Base-by-base conservation (phyloP, 2,329 filamentous ascomycete species). In the Colletotrichum tanaceti region DNA sequence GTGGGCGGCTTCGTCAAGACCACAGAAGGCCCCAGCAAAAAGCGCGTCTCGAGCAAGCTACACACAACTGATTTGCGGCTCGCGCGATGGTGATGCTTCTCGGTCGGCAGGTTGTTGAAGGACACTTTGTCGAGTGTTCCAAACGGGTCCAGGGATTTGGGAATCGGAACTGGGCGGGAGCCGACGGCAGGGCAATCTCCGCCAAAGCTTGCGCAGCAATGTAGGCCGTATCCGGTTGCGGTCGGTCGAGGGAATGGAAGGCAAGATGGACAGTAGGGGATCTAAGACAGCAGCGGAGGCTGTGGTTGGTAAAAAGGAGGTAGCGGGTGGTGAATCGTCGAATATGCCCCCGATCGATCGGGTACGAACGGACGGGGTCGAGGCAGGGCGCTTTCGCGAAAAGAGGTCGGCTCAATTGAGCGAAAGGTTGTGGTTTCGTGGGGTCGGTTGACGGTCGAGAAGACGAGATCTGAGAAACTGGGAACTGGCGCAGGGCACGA, bases 381-480 rank as follows among this genome's bases (percentile, higher is more conserved):
- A 61, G 62, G 24, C 35, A 54, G 39, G 61, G 54, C 39, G 50
- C 32, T 35, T 41, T 52, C 47, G 46, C 39, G 22, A 44, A 35
- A 55, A 16, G 20, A 24, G 49, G 62, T 49, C 58, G 43, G 44
- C 55, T 65, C 66, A 60, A 69, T 69, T 66, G 66, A 39, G 55
- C 18, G 46, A 38, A 22, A 28, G 47, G 20, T 22, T 55, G 61
- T 59, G 35, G 43, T 60, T 68, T 68, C 61, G 65, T 44, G n/a
- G 43, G 47, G 44, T 60, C n/a, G 32, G 32, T 39, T 28, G 28
- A 28, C 7, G 35, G 58, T 66, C 44, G 50, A 65, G 62, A 58
- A 60, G 62, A 60, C 55, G 46, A 52, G 66, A 68, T 66, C 66
- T 65, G n/a, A 60, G 66, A 58, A 61, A 68, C 66, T 60, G 62